Evolutionary conservation across 179 eudicot genomes (phyloP), one percentile per base, ranked within the genome.

Genomic region (Silene noctiflora): DNA sequence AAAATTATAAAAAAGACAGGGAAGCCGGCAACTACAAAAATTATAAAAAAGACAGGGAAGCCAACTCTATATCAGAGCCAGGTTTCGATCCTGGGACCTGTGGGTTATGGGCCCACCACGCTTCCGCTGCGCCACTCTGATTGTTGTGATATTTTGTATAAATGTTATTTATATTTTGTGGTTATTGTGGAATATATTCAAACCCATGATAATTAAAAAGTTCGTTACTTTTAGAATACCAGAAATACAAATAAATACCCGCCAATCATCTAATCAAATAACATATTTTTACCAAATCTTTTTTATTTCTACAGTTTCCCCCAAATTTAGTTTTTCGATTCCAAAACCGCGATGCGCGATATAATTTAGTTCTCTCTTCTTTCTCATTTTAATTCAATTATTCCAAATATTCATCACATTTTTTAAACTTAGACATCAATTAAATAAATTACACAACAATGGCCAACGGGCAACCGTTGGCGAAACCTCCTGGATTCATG

Each of bases 111-210:
- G 82, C 80, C 82, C 85, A 79, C 85, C 85, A 79, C 75, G 72
- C 85, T 82, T 82, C 85, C 80, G 79, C 85, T 79, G 85, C 82
- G 82, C 85, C 85, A 82, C 85, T 82, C 80, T 82, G 85, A 82
- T 82, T 71, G 4, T 51, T 64, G 63, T 48, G 12, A 0, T 0
- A 0, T 1, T 12, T 46, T 46, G 27, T n/a, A 3, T 11, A 3
- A 48, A 1, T 13, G 12, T 11, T 0, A 11, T 48, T 48, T 48
- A 48, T 10, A 48, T 48, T 0, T 0, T 3, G 3, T 3, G 0
- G 4, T 29, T 1, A 1, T 3, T 29, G 4, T 1, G 33, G 33
- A 29, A 29, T 29, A 1, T 29, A 35, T 35, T 1, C 42, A 7
- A 1, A 35, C 8, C 42, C 42, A 6, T 35, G 42, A 3, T 35